Evolutionary conservation across 108 stramenopile species (phyloP).

Genomic region (Cylindrotheca closterium): DNA sequence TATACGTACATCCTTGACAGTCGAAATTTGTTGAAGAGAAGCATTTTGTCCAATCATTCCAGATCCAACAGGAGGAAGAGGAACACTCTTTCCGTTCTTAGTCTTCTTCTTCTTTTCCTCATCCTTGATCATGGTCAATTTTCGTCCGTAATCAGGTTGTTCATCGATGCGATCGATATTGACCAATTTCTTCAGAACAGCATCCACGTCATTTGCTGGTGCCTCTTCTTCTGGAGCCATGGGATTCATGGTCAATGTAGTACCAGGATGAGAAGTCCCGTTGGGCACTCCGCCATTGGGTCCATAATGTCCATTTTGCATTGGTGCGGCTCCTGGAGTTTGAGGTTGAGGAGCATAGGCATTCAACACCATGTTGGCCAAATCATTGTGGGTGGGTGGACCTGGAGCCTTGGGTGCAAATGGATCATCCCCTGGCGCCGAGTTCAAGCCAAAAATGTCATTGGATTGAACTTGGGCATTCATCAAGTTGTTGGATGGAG

Average conservation of each 20-base stretch:
- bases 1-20: slow-evolving; percentile 21
- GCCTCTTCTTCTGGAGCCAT: slow-evolving; percentile 32
- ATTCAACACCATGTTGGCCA: slow-evolving; percentile 30
- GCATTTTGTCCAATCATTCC: slow-evolving; percentile 36
- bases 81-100: slow-evolving; percentile 41
- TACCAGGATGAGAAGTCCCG: slow-evolving; percentile 9
- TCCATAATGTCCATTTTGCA: background rate
- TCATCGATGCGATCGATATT: slow-evolving; percentile 63
- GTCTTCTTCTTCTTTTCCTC: slow-evolving; percentile 43
- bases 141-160: slow-evolving; percentile 46
- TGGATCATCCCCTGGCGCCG: slow-evolving; percentile 40
- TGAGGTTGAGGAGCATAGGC: slow-evolving; percentile 25
- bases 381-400: slow-evolving; percentile 41
- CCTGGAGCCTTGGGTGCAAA: slow-evolving; percentile 63
- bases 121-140: slow-evolving; percentile 50
- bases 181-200: slow-evolving; percentile 48
- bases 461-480: background rate
- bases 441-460: slow-evolving; percentile 17
- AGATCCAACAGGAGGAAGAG: slow-evolving; percentile 36
- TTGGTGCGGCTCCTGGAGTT: slow-evolving; percentile 26
- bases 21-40: slow-evolving; percentile 42
- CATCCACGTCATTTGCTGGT: slow-evolving; percentile 39
- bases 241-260: slow-evolving; percentile 35
- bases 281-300: background rate
- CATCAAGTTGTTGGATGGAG: slow-evolving; percentile 3